Conservation (phyloP, 1,284 basidiomycete species). For the Athelia psychrophila region DNA sequence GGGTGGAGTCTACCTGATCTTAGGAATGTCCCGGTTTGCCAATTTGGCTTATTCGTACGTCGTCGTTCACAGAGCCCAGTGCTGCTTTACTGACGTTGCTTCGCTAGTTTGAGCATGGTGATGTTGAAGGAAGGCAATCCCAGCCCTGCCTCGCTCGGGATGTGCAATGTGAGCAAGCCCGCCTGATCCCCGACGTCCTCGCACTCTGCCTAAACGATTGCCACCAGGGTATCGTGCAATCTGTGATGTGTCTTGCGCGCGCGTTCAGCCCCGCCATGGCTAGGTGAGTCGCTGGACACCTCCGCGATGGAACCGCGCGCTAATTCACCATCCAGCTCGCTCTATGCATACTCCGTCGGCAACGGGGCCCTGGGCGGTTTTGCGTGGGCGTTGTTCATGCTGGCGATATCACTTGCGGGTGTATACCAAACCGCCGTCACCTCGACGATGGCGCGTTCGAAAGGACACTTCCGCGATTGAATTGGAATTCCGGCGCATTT, state of each 20-base stretch:
- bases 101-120: slow-evolving; percentile 54
- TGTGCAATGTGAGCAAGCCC: slow-evolving; percentile 50
- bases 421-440: slow-evolving; percentile 5
- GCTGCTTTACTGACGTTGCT: neutral
- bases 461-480: too few species aligned
- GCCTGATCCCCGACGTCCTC: neutral
- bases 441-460: slow-evolving; percentile 19
- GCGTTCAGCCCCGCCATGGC: slow-evolving; percentile 59
- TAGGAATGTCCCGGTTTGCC: slow-evolving; percentile 35
- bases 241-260: slow-evolving; percentile 56
- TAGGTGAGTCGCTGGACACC: slow-evolving; percentile 34
- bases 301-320: neutral
- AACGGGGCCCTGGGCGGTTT: slow-evolving; percentile 40
- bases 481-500: too few species aligned
- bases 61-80: neutral
- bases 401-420: slow-evolving; percentile 17
- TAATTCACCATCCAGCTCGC: slow-evolving; percentile 35
- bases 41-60: slow-evolving; percentile 41
- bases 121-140: slow-evolving; percentile 56
- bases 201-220: neutral
- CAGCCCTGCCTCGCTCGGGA: slow-evolving; percentile 48
- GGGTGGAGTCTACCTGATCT: slow-evolving; percentile 36
- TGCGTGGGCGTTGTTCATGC: slow-evolving; percentile 46
- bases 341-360: slow-evolving; percentile 44
- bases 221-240: slow-evolving; percentile 40